These are phyloP conservation scores for Linderina pennispora DNA, from an alignment of 192 early-diverging fungal genomes.

Conservation along the genomic window DNA sequence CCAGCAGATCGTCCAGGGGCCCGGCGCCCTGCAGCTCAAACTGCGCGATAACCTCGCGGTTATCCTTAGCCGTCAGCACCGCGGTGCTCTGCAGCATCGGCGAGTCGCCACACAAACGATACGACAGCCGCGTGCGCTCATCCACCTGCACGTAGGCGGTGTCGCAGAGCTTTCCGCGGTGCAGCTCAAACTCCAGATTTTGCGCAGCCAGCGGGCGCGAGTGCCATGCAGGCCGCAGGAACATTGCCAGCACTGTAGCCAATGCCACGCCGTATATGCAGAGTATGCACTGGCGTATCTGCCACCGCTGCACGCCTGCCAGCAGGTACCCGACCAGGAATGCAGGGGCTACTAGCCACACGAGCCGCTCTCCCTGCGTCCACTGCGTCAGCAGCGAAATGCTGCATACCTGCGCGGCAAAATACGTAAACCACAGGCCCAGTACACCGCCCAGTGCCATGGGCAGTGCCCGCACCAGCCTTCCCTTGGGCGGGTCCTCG, in stretches of 20 bases:
- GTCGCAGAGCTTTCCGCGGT: conserved; percentile 21
- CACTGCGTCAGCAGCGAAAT: conserved; percentile 15
- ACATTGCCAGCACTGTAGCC: conserved; percentile 7
- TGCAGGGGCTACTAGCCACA: conserved; percentile 7
- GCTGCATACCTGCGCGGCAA: conserved; percentile 12
- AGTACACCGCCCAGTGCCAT: neutral
- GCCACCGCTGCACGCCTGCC: conserved; percentile 13
- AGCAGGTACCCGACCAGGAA: conserved; percentile 5
- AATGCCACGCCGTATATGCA: conserved; percentile 6
- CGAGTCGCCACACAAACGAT: conserved; percentile 19
- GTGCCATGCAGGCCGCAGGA: conserved; percentile 18
- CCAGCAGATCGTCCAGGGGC: neutral
- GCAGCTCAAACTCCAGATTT: neutral
- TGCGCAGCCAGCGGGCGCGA: conserved; percentile 10
- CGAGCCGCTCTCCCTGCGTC: conserved; percentile 14
- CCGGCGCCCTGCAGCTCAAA: conserved; percentile 1
- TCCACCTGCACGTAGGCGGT: conserved; percentile 7
- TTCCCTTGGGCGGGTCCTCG: too few relatives aligned
- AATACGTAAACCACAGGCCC: conserved; percentile 11
- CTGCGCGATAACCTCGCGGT: conserved; percentile 36
- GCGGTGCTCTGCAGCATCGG: conserved; percentile 10
- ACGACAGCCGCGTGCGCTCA: conserved; percentile 3
- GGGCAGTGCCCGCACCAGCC: neutral
- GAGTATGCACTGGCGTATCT: neutral
- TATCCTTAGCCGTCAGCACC: neutral